Evolutionary conservation across 2,329 filamentous ascomycete species (phyloP).

Genomic region (Exophiala dermatitidis): DNA sequence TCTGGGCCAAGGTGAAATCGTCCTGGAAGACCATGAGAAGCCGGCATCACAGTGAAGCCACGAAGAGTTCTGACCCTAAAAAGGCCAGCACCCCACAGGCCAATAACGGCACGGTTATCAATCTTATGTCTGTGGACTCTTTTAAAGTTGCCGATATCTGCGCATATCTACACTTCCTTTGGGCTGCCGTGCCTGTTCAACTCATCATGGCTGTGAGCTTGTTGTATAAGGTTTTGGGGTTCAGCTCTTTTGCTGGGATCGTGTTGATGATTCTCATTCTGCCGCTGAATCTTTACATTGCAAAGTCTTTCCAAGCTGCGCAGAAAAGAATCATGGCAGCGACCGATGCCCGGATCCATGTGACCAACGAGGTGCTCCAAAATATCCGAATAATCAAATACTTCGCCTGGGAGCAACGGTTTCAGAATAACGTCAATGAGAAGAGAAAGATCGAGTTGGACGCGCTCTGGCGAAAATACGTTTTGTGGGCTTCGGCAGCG

Average conservation of each 20-base stretch:
- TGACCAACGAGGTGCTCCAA: constrained; percentile 92
- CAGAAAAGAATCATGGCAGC: constrained; percentile 88
- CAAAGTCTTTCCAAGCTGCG: constrained; percentile 72
- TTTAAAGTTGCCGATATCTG: constrained; percentile 97
- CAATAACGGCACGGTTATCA: constrained; percentile 96
- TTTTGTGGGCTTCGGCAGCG: constrained; percentile 84
- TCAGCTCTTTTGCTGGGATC: constrained; percentile 89
- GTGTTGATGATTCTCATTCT: constrained; percentile 81
- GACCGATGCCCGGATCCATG: constrained; percentile 91
- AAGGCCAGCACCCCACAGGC: constrained; percentile 61
- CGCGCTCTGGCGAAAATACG: constrained; percentile 71
- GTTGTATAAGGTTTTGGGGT: constrained; percentile 82
- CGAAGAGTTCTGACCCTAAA: constrained; percentile 21
- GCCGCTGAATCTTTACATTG: constrained; percentile 83
- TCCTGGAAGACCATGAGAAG: constrained; percentile 49
- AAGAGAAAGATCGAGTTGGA: constrained; percentile 74
- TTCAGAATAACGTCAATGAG: constrained; percentile 77
- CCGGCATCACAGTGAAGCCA: constrained; percentile 26
- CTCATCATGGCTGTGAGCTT: constrained; percentile 71
- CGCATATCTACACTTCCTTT: constrained; percentile 91
- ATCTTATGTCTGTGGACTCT: constrained; percentile 97
- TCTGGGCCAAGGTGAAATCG: constrained; percentile 42
- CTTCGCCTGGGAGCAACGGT: constrained; percentile 95
- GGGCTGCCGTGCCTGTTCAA: constrained; percentile 84
- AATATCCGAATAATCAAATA: constrained; percentile 99